A percentile compares a stretch with the other conserved stretches of the same genome.
phyloP scores from a whole-genome alignment of 2,329 filamentous ascomycete species.

The Dactylella cylindrospora region DNA sequence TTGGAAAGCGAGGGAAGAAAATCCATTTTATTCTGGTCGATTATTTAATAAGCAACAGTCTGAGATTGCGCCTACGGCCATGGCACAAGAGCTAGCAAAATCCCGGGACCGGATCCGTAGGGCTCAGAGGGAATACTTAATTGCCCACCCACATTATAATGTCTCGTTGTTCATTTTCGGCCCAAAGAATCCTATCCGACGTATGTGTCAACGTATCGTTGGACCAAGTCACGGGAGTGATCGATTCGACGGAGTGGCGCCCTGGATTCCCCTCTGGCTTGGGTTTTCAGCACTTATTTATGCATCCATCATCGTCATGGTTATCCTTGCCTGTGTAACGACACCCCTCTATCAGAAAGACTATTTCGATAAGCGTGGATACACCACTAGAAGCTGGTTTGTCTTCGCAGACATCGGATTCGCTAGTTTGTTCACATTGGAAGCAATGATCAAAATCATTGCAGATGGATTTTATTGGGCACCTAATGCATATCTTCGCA shows the following conservation, averaged over 20 bases:
- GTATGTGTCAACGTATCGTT: constrained; percentile 82
- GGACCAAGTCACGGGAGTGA: constrained; percentile 85
- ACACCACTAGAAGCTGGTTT: constrained; percentile 79
- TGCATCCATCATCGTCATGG: constrained; percentile 92
- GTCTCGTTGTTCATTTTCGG: constrained; percentile 85
- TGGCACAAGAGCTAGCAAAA: constrained; percentile 86
- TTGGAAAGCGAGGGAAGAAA: constrained; percentile 65
- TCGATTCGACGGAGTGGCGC: constrained; percentile 84
- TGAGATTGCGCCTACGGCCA: constrained; percentile 52
- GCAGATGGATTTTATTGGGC: constrained; percentile 96
- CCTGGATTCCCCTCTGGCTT: constrained; percentile 89
- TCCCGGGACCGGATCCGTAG: constrained; percentile 79
- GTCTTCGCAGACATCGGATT: constrained; percentile 92
- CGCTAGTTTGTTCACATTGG: constrained; percentile 78
- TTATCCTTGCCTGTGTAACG: constrained; percentile 89
- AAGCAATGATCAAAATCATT: constrained; percentile 87
- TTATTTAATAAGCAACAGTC: constrained; percentile 52
- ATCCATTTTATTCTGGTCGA: constrained; percentile 90
- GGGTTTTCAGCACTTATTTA: constrained; percentile 92
- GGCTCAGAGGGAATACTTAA: constrained; percentile 86
- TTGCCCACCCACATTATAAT: constrained; percentile 86
- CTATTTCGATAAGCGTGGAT: constrained; percentile 67
- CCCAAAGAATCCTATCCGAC: constrained; percentile 74
- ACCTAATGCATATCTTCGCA: constrained; percentile 93
- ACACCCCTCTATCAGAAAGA: constrained; percentile 91